Conservation (phyloP, 345 rosid species). For the Arabidopsis arenosa region DNA sequence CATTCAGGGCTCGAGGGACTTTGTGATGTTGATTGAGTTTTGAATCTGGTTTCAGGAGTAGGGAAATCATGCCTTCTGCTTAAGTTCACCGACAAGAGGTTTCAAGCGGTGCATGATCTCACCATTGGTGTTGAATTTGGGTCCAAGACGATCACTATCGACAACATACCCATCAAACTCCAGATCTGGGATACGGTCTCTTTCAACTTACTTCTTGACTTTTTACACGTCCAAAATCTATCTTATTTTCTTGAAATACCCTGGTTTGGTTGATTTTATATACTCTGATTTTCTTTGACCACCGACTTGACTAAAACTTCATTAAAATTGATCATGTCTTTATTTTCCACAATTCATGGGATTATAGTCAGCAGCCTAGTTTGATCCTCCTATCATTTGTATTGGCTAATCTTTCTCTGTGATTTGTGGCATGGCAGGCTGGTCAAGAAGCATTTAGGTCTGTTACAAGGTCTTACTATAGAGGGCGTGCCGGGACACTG, state of each 20-base stretch:
- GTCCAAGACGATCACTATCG: slow-evolving; percentile 87
- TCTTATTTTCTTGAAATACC: not conserved
- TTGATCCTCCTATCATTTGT: not conserved
- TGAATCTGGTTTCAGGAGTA: slow-evolving; percentile 58
- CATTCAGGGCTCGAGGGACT: not conserved
- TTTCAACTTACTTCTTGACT: slow-evolving; percentile 11
- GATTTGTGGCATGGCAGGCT: slow-evolving; percentile 56
- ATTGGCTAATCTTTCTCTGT: not conserved
- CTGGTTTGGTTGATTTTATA: not conserved
- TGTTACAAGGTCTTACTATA: slow-evolving; percentile 88
- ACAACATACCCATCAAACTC: slow-evolving; percentile 89
- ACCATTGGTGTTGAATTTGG: slow-evolving; percentile 97
- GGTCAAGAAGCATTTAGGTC: slow-evolving; percentile 98
- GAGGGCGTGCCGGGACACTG: slow-evolving; percentile 97
- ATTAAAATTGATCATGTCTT: not conserved
- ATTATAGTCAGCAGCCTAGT: not conserved
- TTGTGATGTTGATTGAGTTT: not conserved
- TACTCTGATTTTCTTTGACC: not conserved
- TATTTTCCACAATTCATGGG: not conserved
- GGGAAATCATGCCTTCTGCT: slow-evolving; percentile 97
- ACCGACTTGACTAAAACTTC: not conserved
- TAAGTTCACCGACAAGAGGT: slow-evolving; percentile 92
- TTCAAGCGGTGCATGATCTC: slow-evolving; percentile 91
- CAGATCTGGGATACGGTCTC: slow-evolving; percentile 97
- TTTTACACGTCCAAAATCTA: not conserved